Base-by-base conservation (phyloP, 1,284 basidiomycete species). In the Marasmius sp. region DNA sequence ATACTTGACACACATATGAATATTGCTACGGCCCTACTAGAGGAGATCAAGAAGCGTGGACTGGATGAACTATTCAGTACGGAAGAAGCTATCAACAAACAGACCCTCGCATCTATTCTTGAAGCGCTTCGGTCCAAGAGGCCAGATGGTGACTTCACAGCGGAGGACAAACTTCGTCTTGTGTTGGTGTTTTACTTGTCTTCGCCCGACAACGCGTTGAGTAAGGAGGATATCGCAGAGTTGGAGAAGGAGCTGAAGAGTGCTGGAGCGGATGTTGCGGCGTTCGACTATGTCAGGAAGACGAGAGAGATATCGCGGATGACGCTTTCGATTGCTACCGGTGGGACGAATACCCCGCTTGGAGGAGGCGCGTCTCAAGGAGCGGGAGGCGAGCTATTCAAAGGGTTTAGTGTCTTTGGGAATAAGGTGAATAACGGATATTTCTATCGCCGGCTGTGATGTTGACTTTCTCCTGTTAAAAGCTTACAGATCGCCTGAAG, bases 1-100 rank as follows among this genome's bases (percentile, higher is more conserved):
- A 97, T 94, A 1, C 85, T 99, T 39, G 97, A 99, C 74, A 95
- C 97, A 0, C 97, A 99, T 68, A 99, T 99, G 96, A 98, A 99
- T 77, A 98, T 99, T 60, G 97, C 97, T 38, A 98, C 97, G 2
- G 91, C 97, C 7, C 79, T 99, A 14, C 79, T 99, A 36, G 95
- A 97, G 73, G 91, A 98, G 20, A 98, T 99, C 81, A 98, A 98
- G 79, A 88, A 90, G 66, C 87, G 97, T 52, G 95, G 94, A 6
- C 81, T 99, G 27, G 97, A 99, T 74, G 97, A 97, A 68, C 82
- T 99, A 16, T 99, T 98, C 81, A 96, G 97, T 74, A 89, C 91
- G 27, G 97, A 99, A 79, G 97, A 99, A 75, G 86, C 87, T 6
- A 94, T 94, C 61, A 81, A 83, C 36, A 94, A 94, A 72, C 93